These are phyloP conservation scores for Bassia scoparia DNA, from an alignment of 148 eudicot genomes.

Conservation along the genomic window DNA sequence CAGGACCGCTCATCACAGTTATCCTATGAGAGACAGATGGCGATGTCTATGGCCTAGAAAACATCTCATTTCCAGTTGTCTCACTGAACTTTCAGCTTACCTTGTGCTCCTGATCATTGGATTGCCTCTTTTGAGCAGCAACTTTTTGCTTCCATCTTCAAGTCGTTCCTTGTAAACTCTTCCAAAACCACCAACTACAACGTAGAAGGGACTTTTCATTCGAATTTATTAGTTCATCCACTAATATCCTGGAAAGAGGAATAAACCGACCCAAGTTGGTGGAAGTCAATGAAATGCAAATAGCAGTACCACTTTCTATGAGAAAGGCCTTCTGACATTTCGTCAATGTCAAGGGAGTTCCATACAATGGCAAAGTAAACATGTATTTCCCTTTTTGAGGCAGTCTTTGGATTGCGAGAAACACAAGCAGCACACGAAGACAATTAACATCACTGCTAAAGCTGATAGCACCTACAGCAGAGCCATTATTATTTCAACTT, in stretches of 20 bases:
- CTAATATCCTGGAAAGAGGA: conserved; percentile 85
- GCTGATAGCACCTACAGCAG: conserved; percentile 50
- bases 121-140: conserved; percentile 94
- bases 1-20: conserved; percentile 94
- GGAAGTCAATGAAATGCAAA: conserved; percentile 85
- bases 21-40: conserved; percentile 90
- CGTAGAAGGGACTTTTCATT: conserved; percentile 77
- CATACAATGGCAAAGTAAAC: conserved; percentile 87
- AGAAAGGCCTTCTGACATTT: conserved; percentile 85
- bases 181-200: conserved; percentile 95
- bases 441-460: conserved; percentile 36
- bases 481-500: conserved; percentile 42
- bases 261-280: conserved; percentile 66
- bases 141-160: conserved; percentile 76
- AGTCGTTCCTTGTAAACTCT: conserved; percentile 88
- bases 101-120: conserved; percentile 97
- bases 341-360: conserved; percentile 72
- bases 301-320: conserved; percentile 90
- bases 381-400: conserved; percentile 51
- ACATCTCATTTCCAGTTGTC: conserved; percentile 94
- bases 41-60: conserved; percentile 96
- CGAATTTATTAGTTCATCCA: conserved; percentile 87
- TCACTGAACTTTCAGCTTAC: conserved; percentile 82
- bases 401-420: conserved; percentile 45
- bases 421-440: conserved; percentile 58